These are phyloP conservation scores for Clitopilus passeckerianus DNA, from an alignment of 768 basidiomycete genomes.

Conservation along the genomic window DNA sequence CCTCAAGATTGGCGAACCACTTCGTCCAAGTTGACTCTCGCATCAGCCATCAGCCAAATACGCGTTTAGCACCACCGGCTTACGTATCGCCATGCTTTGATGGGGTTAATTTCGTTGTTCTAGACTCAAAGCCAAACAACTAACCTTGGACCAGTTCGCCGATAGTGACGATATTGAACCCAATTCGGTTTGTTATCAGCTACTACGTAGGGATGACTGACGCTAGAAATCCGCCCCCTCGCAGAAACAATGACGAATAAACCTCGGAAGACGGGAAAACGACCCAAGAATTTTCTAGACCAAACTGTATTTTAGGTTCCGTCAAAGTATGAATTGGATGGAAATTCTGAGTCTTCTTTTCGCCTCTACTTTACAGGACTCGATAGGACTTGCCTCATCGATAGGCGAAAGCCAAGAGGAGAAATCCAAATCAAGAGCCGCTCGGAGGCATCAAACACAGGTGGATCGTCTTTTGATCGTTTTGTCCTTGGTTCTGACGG, in stretches of 20 bases:
- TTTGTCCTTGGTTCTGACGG: not conserved
- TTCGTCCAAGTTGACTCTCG: no score
- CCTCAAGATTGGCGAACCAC: not conserved
- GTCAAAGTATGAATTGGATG: not conserved
- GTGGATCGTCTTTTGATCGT: constrained; percentile 3
- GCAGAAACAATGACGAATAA: not conserved
- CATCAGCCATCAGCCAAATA: not conserved
- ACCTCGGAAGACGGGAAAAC: constrained; percentile 15
- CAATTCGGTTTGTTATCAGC: not conserved
- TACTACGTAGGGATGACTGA: not conserved
- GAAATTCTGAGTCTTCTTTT: not conserved
- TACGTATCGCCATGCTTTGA: not conserved
- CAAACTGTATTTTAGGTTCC: constrained; percentile 19
- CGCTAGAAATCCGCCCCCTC: not conserved
- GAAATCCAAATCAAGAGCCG: constrained; percentile 31
- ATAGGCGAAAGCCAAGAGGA: constrained; percentile 43
- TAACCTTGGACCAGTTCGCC: not conserved
- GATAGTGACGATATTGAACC: not conserved
- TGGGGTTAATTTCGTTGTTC: not conserved
- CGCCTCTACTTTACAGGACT: constrained; percentile 29
- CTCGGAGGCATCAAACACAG: constrained; percentile 33
- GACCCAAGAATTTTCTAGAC: constrained; percentile 30
- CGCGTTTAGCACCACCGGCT: not conserved
- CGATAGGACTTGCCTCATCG: constrained; percentile 38
- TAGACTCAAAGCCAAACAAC: not conserved